Conservation (phyloP, 768 basidiomycete genomes). For the Rhodotorula taiwanensis region DNA sequence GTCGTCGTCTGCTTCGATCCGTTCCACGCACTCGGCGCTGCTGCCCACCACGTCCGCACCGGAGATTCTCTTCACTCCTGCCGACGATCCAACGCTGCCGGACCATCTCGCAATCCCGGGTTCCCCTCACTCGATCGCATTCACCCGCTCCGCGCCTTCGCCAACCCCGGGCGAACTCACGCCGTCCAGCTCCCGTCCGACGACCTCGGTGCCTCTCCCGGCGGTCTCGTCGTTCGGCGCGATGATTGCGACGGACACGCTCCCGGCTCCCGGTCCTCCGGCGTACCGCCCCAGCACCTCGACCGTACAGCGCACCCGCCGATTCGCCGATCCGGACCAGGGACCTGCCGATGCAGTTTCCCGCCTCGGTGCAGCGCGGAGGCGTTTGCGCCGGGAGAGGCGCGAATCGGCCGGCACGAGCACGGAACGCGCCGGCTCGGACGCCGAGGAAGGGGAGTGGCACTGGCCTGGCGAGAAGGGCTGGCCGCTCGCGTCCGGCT, state of each 20-base stretch:
- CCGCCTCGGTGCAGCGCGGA: neutral
- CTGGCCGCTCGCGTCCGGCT: neutral
- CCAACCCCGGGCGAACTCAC: neutral
- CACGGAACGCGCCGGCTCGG: neutral
- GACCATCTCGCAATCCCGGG: conserved; percentile 11
- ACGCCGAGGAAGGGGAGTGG: conserved; percentile 12
- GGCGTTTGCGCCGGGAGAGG: neutral
- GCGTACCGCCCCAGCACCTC: conserved; percentile 22
- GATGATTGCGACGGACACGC: conserved; percentile 13
- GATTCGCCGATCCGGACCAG: conserved; percentile 6
- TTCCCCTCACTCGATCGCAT: neutral
- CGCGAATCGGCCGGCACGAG: neutral
- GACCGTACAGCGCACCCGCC: conserved; percentile 17
- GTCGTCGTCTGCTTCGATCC: too few species aligned
- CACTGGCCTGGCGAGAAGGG: conserved; percentile 34
- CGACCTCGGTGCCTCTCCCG: neutral
- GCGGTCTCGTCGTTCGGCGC: conserved; percentile 4
- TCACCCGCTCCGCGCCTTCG: conserved; percentile 4
- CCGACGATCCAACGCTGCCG: conserved; percentile 21
- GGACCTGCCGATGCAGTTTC: neutral
- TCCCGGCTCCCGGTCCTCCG: conserved; percentile 27
- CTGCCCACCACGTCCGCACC: neutral
- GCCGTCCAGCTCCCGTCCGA: too few species aligned
- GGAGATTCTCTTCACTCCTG: conserved; percentile 25
- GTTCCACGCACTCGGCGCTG: neutral